These are phyloP conservation scores for Bothriochloa decipiens DNA, from an alignment of 176 grass and related monocot genomes.

Conservation along the genomic window DNA sequence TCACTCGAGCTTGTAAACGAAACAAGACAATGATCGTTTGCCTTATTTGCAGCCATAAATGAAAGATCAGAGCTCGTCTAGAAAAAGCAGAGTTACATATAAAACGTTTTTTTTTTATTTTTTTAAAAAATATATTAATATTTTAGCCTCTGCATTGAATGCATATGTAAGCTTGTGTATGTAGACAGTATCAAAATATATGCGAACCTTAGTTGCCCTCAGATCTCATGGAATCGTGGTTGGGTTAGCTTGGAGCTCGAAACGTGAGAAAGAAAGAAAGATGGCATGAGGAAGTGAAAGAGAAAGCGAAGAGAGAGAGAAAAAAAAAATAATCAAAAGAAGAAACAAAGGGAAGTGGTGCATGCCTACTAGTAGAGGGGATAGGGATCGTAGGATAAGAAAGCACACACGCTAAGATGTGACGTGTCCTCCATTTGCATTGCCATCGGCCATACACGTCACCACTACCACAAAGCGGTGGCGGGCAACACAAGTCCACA, in stretches of 20 bases:
- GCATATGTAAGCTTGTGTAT: background rate
- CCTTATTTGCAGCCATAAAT: background rate
- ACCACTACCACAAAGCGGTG: background rate
- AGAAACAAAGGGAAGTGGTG: background rate
- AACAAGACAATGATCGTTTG: too few relatives aligned
- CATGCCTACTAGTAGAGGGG: background rate
- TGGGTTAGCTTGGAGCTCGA: background rate
- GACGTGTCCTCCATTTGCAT: background rate
- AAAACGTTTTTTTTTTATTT: background rate
- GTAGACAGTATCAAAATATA: background rate
- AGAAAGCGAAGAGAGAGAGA: too few relatives aligned
- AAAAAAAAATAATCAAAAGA: background rate
- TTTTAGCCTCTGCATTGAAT: too few relatives aligned
- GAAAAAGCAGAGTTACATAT: background rate
- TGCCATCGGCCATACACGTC: background rate
- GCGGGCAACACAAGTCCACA: background rate
- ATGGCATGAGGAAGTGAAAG: background rate
- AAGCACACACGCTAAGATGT: background rate
- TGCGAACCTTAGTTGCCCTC: background rate
- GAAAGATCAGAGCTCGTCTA: background rate
- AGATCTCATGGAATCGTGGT: background rate
- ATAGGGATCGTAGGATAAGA: conserved; percentile 29
- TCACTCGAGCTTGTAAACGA: background rate
- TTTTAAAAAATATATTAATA: too few relatives aligned
- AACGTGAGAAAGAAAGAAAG: background rate